phyloP scores from a whole-genome alignment of 1,284 basidiomycete species.

The Irpex lacteus region DNA sequence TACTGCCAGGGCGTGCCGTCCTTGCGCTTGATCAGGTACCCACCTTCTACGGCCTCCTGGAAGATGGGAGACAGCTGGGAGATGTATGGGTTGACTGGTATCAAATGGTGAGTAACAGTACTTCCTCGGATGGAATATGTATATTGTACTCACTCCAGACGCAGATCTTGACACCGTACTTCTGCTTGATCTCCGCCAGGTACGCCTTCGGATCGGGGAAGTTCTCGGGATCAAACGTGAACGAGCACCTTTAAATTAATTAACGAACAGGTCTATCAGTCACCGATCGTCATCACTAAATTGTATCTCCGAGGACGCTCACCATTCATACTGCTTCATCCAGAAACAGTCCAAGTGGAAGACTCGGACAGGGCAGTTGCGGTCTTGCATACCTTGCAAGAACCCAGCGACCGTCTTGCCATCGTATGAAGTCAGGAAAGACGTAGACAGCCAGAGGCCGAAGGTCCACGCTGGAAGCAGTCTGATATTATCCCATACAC shows the following conservation, averaged over 20 bases:
- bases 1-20: conserved; percentile 75
- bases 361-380: conserved; percentile 69
- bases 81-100: conserved; percentile 65
- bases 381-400: conserved; percentile 67
- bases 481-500: conserved; percentile 28
- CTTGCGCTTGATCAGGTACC: conserved; percentile 67
- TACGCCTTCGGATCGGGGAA: conserved; percentile 73
- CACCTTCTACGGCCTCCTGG: conserved; percentile 62
- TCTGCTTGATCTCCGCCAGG: conserved; percentile 62
- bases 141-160: conserved; percentile 72
- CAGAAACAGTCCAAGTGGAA: conserved; percentile 80
- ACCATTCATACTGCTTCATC: conserved; percentile 80
- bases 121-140: no score
- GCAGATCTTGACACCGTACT: conserved; percentile 71
- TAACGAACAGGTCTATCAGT: not conserved
- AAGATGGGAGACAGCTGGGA: conserved; percentile 70
- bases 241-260: conserved; percentile 53
- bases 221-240: conserved; percentile 73
- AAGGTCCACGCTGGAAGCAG: conserved; percentile 71
- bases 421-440: conserved; percentile 72
- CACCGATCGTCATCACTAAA: not conserved
- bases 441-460: conserved; percentile 76
- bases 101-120: not conserved
- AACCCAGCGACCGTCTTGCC: conserved; percentile 66
- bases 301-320: not conserved